Percentiles rank a stretch among this genome's conserved stretches.
phyloP scores from a whole-genome alignment of 768 basidiomycete species.

The Cantharellus cinnabarinus region DNA sequence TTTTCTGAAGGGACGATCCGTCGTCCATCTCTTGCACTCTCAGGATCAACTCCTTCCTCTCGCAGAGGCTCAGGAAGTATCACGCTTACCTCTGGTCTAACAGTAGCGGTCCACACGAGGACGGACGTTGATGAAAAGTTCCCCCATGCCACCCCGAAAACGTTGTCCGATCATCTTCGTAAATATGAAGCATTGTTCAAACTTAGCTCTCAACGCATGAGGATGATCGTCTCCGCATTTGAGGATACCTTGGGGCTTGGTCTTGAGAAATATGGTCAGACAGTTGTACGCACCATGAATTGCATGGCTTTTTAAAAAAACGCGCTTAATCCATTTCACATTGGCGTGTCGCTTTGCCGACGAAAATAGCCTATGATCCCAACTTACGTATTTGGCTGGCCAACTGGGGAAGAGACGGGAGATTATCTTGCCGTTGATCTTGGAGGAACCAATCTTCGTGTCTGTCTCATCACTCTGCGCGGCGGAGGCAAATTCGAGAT shows the following conservation, averaged over 20 bases:
- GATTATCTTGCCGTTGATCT: constrained; percentile 82
- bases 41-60: constrained; percentile 18
- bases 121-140: constrained; percentile 74
- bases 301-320: not conserved
- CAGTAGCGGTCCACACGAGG: constrained; percentile 69
- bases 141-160: constrained; percentile 89
- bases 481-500: constrained; percentile 95
- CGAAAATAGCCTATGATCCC: constrained; percentile 73
- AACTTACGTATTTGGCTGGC: constrained; percentile 92
- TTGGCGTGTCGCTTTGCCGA: not conserved
- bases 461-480: constrained; percentile 82
- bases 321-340: not conserved
- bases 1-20: not conserved
- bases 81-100: constrained; percentile 51
- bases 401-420: constrained; percentile 71
- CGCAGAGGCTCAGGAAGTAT: constrained; percentile 63
- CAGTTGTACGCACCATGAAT: constrained; percentile 49
- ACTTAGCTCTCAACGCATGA: constrained; percentile 75
- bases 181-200: constrained; percentile 83
- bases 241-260: constrained; percentile 80
- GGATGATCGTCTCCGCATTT: constrained; percentile 94
- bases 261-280: constrained; percentile 58
- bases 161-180: constrained; percentile 83
- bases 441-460: constrained; percentile 93
- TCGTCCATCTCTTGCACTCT: not conserved